phyloP scores from a whole-genome alignment of 176 grass and related monocot genomes.

The Tillandsia fasciculata region DNA sequence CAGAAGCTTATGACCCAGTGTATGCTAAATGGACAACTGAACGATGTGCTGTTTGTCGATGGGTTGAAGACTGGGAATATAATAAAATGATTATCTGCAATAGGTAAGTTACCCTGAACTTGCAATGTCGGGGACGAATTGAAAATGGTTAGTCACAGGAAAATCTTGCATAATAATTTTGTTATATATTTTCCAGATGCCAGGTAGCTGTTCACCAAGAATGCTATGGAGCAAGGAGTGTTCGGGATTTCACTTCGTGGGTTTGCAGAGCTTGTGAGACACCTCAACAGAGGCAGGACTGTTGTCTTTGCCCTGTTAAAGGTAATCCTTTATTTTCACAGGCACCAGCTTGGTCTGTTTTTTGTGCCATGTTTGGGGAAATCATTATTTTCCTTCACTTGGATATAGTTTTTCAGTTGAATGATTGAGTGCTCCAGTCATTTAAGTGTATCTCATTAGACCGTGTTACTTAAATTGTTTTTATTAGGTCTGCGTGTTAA shows the following conservation, averaged over 20 bases:
- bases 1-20: conserved; percentile 68
- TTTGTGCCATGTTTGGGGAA: background rate
- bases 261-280: conserved; percentile 86
- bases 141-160: background rate
- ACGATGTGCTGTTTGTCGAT: conserved; percentile 84
- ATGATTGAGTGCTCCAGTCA: too few species aligned
- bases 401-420: background rate
- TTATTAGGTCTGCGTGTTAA: background rate
- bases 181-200: conserved; percentile 45
- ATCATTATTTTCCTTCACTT: background rate
- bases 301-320: conserved; percentile 88
- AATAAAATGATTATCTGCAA: conserved; percentile 99
- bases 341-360: background rate
- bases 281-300: conserved; percentile 47
- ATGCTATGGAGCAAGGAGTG: conserved; percentile 62
- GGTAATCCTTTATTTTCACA: conserved; percentile 34
- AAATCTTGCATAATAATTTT: conserved; percentile 1
- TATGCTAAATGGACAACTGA: conserved; percentile 91
- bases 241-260: conserved; percentile 80
- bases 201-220: conserved; percentile 96
- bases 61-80: conserved; percentile 99
- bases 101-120: conserved; percentile 37
- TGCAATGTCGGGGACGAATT: too few species aligned
- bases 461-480: background rate
- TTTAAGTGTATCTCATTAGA: too few species aligned